Evolutionary conservation across 805 yeast genomes (phyloP).

Genomic region (Candida ovalis): DNA sequence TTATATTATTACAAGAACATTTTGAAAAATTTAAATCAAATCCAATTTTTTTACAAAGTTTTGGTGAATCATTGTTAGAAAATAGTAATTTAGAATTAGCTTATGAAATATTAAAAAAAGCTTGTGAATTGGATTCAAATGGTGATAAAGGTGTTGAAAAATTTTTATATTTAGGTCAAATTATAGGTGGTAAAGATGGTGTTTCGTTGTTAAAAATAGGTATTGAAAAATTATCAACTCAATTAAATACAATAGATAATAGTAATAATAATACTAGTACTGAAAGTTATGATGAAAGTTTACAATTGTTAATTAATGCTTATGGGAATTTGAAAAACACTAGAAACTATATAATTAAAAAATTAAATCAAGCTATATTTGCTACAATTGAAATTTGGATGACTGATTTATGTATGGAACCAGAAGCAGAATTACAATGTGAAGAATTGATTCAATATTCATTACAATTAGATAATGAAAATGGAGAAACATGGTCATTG

Average conservation of each 20-base stretch:
- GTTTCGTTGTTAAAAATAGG: slow-evolving; percentile 60
- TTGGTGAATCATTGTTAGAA: slow-evolving; percentile 80
- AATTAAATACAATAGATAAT: slow-evolving; percentile 30
- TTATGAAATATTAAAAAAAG: slow-evolving; percentile 51
- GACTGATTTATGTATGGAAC: slow-evolving; percentile 96
- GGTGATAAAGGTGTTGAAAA: slow-evolving; percentile 73
- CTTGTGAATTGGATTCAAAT: slow-evolving; percentile 66
- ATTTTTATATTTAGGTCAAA: slow-evolving; percentile 87
- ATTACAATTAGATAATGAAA: slow-evolving; percentile 50
- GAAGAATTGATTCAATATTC: slow-evolving; percentile 66
- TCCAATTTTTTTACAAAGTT: slow-evolving; percentile 46
- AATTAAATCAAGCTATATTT: slow-evolving; percentile 72
- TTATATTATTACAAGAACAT: slow-evolving; percentile 42
- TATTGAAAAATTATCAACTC: slow-evolving; percentile 44
- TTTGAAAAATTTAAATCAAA: slow-evolving; percentile 34
- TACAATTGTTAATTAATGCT: slow-evolving; percentile 25
- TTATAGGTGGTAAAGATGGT: slow-evolving; percentile 80
- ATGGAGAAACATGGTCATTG: slow-evolving; percentile 79
- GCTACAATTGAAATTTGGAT: slow-evolving; percentile 93
- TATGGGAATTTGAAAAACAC: slow-evolving; percentile 25
- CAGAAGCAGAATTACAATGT: slow-evolving; percentile 79
- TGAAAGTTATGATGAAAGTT: slow-evolving; percentile 16
- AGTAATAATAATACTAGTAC: not conserved
- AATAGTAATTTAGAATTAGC: slow-evolving; percentile 77
- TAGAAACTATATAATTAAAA: slow-evolving; percentile 44